Conservation (phyloP, 2,329 filamentous ascomycete species). For the Microcyclospora pomicola region DNA sequence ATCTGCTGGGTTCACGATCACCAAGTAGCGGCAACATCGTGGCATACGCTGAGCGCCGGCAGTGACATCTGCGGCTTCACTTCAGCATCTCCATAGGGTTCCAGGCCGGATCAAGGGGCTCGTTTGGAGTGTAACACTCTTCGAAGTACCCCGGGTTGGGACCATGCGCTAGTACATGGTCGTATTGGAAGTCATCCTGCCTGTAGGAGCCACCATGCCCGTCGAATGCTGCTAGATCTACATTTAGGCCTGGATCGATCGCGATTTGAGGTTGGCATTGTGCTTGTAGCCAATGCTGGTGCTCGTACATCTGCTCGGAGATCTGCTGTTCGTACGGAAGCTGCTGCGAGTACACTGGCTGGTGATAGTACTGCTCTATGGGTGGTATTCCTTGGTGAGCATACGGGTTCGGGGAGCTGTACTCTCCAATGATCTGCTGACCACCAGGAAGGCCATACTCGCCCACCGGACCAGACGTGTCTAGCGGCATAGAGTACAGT, state of each 20-base stretch:
- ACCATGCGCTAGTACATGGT: no score
- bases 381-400: background rate
- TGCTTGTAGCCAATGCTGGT: conserved; percentile 18
- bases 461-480: conserved; percentile 16
- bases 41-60: no score
- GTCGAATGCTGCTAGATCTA: conserved; percentile 4
- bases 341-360: conserved; percentile 6
- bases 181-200: no score
- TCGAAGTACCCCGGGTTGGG: conserved; percentile 11
- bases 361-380: background rate
- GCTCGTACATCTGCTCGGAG: conserved; percentile 15
- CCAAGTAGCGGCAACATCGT: no score
- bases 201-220: no score
- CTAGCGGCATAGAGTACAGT: no score
- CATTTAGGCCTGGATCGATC: conserved; percentile 19
- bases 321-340: conserved; percentile 9
- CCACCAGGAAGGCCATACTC: conserved; percentile 21
- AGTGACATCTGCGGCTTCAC: background rate
- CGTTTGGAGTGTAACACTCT: conserved; percentile 13
- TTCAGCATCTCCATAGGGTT: conserved; percentile 7
- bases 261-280: conserved; percentile 17
- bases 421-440: conserved; percentile 12
- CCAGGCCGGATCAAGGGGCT: conserved; percentile 15
- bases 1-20: no score
- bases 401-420: background rate